These are phyloP conservation scores for Prunus padus DNA, from an alignment of 306 rosid genomes.

Conservation along the genomic window DNA sequence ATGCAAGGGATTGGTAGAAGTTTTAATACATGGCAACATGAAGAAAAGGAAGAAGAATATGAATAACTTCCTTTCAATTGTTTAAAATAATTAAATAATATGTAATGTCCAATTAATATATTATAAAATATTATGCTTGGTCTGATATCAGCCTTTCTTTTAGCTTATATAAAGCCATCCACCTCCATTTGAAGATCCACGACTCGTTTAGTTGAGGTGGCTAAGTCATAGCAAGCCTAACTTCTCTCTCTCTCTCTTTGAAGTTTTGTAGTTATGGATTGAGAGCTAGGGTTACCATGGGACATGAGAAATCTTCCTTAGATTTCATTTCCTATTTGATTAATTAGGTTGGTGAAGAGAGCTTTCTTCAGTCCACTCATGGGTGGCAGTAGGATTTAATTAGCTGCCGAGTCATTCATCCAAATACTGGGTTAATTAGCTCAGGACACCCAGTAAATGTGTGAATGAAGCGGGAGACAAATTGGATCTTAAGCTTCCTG, in stretches of 20 bases:
- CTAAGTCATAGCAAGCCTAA: not conserved
- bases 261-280: not conserved
- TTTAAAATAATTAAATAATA: not conserved
- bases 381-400: conserved; percentile 56
- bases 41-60: conserved; percentile 47
- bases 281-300: not conserved
- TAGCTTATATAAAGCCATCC: conserved; percentile 51
- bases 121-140: not conserved
- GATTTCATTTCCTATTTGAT: not conserved
- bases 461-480: conserved; percentile 96
- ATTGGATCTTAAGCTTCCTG: conserved; percentile 73
- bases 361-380: conserved; percentile 96
- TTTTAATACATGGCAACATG: conserved; percentile 29
- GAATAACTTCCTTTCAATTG: conserved; percentile 41
- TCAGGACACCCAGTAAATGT: conserved; percentile 54
- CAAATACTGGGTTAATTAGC: conserved; percentile 59
- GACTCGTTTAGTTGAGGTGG: conserved; percentile 11
- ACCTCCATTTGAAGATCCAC: conserved; percentile 2
- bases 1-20: conserved; percentile 36
- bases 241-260: not conserved
- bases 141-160: conserved; percentile 8
- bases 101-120: not conserved
- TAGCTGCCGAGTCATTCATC: conserved; percentile 99
- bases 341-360: conserved; percentile 40
- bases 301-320: not conserved